These are phyloP conservation scores for Glycine soja DNA, from an alignment of 306 rosid genomes.

Conservation along the genomic window DNA sequence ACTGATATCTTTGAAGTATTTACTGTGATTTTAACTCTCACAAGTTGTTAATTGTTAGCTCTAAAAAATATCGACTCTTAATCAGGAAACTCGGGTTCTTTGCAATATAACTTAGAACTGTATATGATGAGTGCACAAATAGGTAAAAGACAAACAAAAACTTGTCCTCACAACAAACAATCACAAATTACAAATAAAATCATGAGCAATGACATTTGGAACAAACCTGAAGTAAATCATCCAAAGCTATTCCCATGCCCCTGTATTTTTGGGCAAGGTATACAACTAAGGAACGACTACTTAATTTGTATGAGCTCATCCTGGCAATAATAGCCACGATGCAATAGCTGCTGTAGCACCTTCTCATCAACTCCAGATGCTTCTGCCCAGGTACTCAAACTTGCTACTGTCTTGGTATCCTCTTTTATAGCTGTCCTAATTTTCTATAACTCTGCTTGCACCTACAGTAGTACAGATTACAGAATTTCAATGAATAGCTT, in stretches of 20 bases:
- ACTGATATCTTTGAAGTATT: constrained; percentile 27
- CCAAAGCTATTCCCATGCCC: constrained; percentile 79
- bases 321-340: constrained; percentile 71
- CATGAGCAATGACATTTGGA: too few relatives aligned
- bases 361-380: constrained; percentile 74
- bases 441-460: constrained; percentile 74
- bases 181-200: too few relatives aligned
- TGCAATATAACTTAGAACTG: too few relatives aligned
- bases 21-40: constrained; percentile 17
- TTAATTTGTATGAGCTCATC: constrained; percentile 84
- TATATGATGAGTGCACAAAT: too few relatives aligned
- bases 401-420: constrained; percentile 64
- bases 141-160: too few relatives aligned
- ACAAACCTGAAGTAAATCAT: constrained; percentile 88
- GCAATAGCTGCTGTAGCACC: constrained; percentile 62
- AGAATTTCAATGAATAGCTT: constrained; percentile 37
- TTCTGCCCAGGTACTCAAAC: constrained; percentile 83
- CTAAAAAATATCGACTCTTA: neutral
- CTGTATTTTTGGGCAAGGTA: constrained; percentile 79
- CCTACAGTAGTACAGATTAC: constrained; percentile 58
- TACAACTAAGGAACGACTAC: constrained; percentile 74
- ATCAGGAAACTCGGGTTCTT: constrained; percentile 31
- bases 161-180: too few relatives aligned
- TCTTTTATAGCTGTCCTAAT: constrained; percentile 67
- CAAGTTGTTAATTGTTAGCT: constrained; percentile 32